Evolutionary conservation across 805 yeast genomes (phyloP).

Genomic region (Isabelozyma heimii): DNA sequence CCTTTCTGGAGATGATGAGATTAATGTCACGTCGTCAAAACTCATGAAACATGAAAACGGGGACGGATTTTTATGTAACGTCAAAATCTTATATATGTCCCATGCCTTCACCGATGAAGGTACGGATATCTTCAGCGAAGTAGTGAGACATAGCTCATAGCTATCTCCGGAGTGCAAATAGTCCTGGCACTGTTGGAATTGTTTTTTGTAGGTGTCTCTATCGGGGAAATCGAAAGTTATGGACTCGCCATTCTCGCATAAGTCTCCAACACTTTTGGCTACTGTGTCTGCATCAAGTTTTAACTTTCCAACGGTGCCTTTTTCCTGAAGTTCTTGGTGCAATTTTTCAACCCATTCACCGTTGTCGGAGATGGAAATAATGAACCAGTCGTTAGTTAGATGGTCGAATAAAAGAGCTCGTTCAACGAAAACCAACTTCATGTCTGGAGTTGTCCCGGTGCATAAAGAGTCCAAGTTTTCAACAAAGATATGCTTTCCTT

Average conservation of each 20-base stretch:
- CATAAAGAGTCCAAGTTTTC: slow-evolving; percentile 33
- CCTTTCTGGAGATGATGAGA: slow-evolving; percentile 94
- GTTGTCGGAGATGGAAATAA: slow-evolving; percentile 46
- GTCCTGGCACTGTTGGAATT: slow-evolving; percentile 64
- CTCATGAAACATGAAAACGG: slow-evolving; percentile 85
- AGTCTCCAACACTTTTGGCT: slow-evolving; percentile 21
- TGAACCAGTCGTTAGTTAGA: slow-evolving; percentile 39
- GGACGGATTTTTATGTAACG: slow-evolving; percentile 72
- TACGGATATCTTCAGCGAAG: slow-evolving; percentile 59
- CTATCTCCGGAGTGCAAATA: slow-evolving; percentile 79
- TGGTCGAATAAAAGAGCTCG: slow-evolving; percentile 59
- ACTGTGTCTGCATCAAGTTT: slow-evolving; percentile 16
- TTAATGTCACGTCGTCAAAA: slow-evolving; percentile 59
- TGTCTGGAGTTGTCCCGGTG: slow-evolving; percentile 56
- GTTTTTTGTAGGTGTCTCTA: slow-evolving; percentile 48
- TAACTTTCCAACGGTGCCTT: slow-evolving; percentile 4
- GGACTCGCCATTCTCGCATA: slow-evolving; percentile 25
- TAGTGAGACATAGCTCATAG: slow-evolving; percentile 88
- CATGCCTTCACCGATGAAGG: slow-evolving; percentile 58
- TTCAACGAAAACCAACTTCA: slow-evolving; percentile 70
- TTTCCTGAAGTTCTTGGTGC: slow-evolving; percentile 5
- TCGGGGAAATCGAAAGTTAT: slow-evolving; percentile 48
- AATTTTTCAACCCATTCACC: slow-evolving; percentile 39
- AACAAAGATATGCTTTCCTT: slow-evolving; percentile 53
- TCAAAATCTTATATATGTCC: slow-evolving; percentile 74